Percentiles rank a stretch among this genome's conserved stretches.
Evolutionary conservation across 306 rosid species (phyloP).

Genomic region (Quercus rubra): DNA sequence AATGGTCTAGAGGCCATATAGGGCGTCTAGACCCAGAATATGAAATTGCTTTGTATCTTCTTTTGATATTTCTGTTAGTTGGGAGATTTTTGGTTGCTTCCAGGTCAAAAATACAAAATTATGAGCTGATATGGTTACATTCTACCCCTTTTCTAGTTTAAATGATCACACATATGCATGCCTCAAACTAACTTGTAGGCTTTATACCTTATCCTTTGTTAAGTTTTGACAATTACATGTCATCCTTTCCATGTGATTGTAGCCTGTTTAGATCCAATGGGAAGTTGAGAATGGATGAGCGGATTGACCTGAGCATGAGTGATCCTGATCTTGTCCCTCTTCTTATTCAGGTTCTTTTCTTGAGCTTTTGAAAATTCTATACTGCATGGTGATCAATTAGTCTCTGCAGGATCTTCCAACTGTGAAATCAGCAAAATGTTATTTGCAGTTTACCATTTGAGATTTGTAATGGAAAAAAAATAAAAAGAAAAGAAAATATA

Average conservation of each 20-base stretch:
- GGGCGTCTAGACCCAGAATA: not conserved
- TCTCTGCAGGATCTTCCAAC: conserved; percentile 9
- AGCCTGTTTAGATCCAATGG: conserved; percentile 90
- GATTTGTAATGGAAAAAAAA: not conserved
- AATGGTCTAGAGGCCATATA: not conserved
- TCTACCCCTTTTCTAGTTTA: not conserved
- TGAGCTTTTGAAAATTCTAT: not conserved
- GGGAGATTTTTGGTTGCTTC: not conserved
- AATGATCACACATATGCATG: not conserved
- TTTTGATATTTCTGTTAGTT: not conserved
- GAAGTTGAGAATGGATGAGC: conserved; percentile 86
- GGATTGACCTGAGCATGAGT: conserved; percentile 85
- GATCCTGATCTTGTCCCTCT: conserved; percentile 96
- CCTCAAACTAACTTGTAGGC: conserved; percentile 7
- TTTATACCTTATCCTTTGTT: not conserved
- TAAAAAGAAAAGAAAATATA: too few species aligned
- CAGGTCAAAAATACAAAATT: not conserved
- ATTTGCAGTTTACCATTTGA: not conserved
- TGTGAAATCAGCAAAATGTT: not conserved
- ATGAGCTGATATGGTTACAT: not conserved
- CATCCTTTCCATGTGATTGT: conserved; percentile 25
- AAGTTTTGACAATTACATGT: not conserved
- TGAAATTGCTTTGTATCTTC: not conserved
- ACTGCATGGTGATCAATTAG: not conserved
- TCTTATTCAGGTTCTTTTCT: conserved; percentile 66